A percentile compares a stretch with the other conserved stretches of the same genome.
These are phyloP conservation scores for Entonaema liquescens DNA, from an alignment of 495 filamentous ascomycete genomes.

Conservation along the genomic window DNA sequence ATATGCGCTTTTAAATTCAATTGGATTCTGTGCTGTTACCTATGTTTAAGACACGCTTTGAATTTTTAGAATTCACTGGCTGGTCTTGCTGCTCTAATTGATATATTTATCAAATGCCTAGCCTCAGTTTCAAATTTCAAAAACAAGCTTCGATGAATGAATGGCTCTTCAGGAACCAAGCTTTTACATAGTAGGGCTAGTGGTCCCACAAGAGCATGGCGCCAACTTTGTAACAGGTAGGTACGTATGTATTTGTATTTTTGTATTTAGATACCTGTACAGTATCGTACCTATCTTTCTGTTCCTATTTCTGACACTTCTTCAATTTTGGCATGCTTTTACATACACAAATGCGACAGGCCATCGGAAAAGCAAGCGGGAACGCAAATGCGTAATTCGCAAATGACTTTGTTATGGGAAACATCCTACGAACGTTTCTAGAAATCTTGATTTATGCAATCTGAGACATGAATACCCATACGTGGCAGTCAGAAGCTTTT, in stretches of 20 bases:
- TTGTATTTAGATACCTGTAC: background rate
- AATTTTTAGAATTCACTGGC: no score
- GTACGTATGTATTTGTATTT: background rate
- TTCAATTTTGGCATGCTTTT: background rate
- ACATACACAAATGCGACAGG: background rate
- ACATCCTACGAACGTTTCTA: background rate
- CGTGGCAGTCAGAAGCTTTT: conserved; percentile 5
- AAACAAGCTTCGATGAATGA: no score
- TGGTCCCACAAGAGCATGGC: no score
- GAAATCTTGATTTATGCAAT: conserved; percentile 7
- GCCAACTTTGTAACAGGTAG: background rate
- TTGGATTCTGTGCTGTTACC: background rate
- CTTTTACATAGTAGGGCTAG: no score
- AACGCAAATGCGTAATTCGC: conserved; percentile 1
- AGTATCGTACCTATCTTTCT: no score
- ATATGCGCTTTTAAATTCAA: background rate
- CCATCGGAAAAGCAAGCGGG: background rate
- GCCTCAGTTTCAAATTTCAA: no score
- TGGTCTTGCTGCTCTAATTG: no score
- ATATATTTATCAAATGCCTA: no score
- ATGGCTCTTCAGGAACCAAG: no score
- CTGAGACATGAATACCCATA: background rate
- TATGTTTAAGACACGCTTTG: no score
- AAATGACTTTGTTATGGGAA: background rate
- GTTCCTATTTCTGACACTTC: background rate